phyloP scores from a whole-genome alignment of 495 filamentous ascomycete species.

The Delitschia confertaspora region DNA sequence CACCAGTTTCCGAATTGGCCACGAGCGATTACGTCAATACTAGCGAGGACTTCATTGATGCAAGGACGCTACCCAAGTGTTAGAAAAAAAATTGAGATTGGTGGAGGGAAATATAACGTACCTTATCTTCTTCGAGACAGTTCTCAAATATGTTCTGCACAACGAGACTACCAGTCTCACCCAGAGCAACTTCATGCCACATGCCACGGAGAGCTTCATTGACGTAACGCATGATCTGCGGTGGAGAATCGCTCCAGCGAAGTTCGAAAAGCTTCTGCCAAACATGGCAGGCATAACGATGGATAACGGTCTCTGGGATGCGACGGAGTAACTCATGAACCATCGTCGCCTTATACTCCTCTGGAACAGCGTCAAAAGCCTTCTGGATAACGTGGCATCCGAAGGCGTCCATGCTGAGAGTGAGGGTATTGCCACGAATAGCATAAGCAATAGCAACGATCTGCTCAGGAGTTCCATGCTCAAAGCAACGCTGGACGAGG shows the following conservation, averaged over 20 bases:
- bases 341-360: slow-evolving; percentile 97
- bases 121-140: slow-evolving; percentile 97
- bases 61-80: slow-evolving; percentile 65
- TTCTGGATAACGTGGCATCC: slow-evolving; percentile 98
- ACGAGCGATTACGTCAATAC: slow-evolving; percentile 90
- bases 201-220: slow-evolving; percentile 92
- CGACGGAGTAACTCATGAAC: slow-evolving; percentile 90
- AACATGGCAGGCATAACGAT: slow-evolving; percentile 96
- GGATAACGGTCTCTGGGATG: slow-evolving; percentile 95
- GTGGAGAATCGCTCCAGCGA: slow-evolving; percentile 86
- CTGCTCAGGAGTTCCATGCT: slow-evolving; percentile 93
- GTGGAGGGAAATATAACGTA: slow-evolving; percentile 34
- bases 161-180: slow-evolving; percentile 93
- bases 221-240: slow-evolving; percentile 97
- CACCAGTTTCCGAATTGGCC: slow-evolving; percentile 99
- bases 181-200: slow-evolving; percentile 97
- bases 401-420: slow-evolving; percentile 94
- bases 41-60: slow-evolving; percentile 88
- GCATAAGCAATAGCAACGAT: slow-evolving; percentile 89
- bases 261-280: slow-evolving; percentile 99
- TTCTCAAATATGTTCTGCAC: slow-evolving; percentile 99
- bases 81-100: slow-evolving; percentile 28
- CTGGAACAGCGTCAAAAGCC: slow-evolving; percentile 92
- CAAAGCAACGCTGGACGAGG: slow-evolving; percentile 94
- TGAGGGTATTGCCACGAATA: slow-evolving; percentile 89